Base-by-base conservation (phyloP, 495 filamentous ascomycete species). In the Neurospora sp. region DNA sequence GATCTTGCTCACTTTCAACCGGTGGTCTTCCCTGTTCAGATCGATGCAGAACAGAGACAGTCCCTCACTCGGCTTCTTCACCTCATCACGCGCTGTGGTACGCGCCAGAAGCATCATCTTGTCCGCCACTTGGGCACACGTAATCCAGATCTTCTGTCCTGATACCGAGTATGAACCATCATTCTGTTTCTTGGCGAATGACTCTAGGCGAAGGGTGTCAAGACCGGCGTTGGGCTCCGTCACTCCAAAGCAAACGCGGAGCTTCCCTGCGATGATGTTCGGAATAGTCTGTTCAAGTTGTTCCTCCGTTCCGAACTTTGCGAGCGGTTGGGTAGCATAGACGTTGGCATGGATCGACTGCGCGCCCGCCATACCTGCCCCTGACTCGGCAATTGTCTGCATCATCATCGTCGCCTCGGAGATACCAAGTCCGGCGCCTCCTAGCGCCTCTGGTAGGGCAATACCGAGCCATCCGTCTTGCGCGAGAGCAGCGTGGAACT, bases 61-160 rank as follows among this genome's bases (percentile, higher is more conserved):
- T 0, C 91, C 92, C 76, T 94, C 88, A 31, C 86, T 90, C 3
- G 89, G 83, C 79, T 90, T 92, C 72, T 84, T 82, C 1, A 90
- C 87, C 72, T 91, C 86, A 72, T 92, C 88, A 2, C 90, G 78
- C 0, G 91, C 88, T 5, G 89, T 91, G 0, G 92, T 94, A 12
- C 92, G 88, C 12, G 92, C 92, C 0, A 96, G 85, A 2, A 94
- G 83, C 8, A 94, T 89, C 92, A 94, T 94, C 76, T 91, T 92
- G 6, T 84, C 83, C 1, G 92, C 92, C 8, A 93, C 90, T 78
- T 94, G 91, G 5, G 92, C 92, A 72, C 87, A 92, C 4, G 92
- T 90, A 48, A 94, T 94, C 92, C 92, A 93, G 74, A 93, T 93
- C 84, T 94, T 94, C 78, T 93, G 92, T 0, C 92, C 92, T 0